Percentiles rank a stretch among this genome's conserved stretches.
Conservation (phyloP, 2,329 filamentous ascomycete species). For the Sporothrix protearum region DNA sequence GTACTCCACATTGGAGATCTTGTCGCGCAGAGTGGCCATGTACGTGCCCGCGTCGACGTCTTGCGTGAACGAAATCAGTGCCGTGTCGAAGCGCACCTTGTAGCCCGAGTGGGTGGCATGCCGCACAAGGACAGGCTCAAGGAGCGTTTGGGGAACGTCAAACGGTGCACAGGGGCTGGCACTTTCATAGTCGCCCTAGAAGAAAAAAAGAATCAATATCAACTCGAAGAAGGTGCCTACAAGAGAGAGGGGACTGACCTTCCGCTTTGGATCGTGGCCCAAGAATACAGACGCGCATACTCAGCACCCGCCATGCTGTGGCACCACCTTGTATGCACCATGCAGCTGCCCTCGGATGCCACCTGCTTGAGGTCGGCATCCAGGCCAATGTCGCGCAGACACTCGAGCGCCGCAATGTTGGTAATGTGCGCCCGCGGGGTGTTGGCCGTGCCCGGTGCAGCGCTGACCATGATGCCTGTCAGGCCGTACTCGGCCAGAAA, state of each 20-base stretch:
- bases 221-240: no score
- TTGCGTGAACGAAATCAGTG: constrained; percentile 36
- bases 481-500: constrained; percentile 51
- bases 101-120: constrained; percentile 42
- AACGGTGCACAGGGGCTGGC: constrained; percentile 44
- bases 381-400: constrained; percentile 50
- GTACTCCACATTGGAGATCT: constrained; percentile 32
- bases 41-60: constrained; percentile 34
- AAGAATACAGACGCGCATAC: constrained; percentile 48
- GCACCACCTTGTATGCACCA: constrained; percentile 53
- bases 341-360: constrained; percentile 40
- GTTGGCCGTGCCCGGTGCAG: constrained; percentile 48
- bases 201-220: background rate
- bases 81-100: constrained; percentile 43
- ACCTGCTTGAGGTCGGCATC: constrained; percentile 41
- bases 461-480: constrained; percentile 52
- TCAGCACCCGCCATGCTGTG: constrained; percentile 52
- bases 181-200: constrained; percentile 44
- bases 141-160: constrained; percentile 48
- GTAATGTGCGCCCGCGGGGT: constrained; percentile 60
- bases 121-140: constrained; percentile 46
- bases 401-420: constrained; percentile 50
- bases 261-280: constrained; percentile 45
- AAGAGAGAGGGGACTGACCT: background rate
- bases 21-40: constrained; percentile 32